A percentile compares a stretch with the other conserved stretches of the same genome.
These are phyloP conservation scores for Ceriops decandra DNA, from an alignment of 345 rosid species.

Conservation along the genomic window DNA sequence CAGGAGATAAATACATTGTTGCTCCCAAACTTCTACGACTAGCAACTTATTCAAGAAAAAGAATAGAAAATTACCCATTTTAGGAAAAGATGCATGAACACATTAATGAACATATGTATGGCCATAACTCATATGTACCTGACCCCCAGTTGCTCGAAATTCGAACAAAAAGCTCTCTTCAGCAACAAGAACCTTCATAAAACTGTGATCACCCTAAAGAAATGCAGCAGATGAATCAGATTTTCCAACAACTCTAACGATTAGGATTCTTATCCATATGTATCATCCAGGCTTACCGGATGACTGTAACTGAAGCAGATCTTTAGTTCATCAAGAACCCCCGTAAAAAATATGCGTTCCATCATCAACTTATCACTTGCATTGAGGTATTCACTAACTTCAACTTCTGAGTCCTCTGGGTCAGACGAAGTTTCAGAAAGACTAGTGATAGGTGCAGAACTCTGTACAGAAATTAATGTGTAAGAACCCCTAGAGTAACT, in stretches of 20 bases:
- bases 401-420: constrained; percentile 64
- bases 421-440: constrained; percentile 92
- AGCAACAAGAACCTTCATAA: constrained; percentile 69
- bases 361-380: constrained; percentile 36
- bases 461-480: constrained; percentile 40
- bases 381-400: constrained; percentile 36
- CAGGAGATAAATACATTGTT: no score
- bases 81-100: constrained; percentile 4
- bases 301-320: constrained; percentile 62
- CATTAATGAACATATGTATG: constrained; percentile 17
- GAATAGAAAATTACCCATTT: neutral
- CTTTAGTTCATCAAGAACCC: constrained; percentile 89
- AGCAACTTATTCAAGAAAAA: no score
- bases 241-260: constrained; percentile 19
- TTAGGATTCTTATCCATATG: constrained; percentile 17
- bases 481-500: neutral
- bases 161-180: constrained; percentile 67
- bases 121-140: constrained; percentile 44
- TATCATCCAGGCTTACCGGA: constrained; percentile 43
- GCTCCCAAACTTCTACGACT: no score
- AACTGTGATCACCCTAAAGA: constrained; percentile 54
- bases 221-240: constrained; percentile 28
- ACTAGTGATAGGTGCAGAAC: constrained; percentile 70
- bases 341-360: constrained; percentile 72
- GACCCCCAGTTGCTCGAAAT: constrained; percentile 94